Base-by-base conservation (phyloP, 2,329 filamentous ascomycete genomes). In the Aquanectria penicillioides region DNA sequence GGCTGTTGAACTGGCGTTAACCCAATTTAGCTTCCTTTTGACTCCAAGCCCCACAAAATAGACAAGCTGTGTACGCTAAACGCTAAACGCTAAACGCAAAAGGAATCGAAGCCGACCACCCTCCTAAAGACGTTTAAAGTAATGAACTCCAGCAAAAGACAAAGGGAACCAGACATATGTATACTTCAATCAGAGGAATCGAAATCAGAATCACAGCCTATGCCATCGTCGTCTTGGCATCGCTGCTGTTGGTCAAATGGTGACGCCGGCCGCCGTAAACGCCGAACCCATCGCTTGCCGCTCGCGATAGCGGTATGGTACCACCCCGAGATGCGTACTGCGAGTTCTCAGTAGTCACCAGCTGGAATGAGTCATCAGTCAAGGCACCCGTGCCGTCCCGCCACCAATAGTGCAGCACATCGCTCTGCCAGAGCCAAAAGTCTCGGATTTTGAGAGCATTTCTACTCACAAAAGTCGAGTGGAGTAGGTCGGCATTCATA, bases 401-500 rank as follows among this genome's bases (percentile, higher is more conserved):
- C 73, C 74, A 77, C 76, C 76, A 78, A 59, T 76, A 73, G 41
- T 72, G 68, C 31, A 78, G 62, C 10, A 77, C 76, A 48, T 78
- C 76, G 29, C 63, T 69, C 61, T 78, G 75, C 76, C 76, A 78
- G 13, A 69, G 70, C 61, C 65, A 65, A 25, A 62, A 49, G 34
- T 78, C 73, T 5, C 68, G 66, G n/a, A 78, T 76, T 26, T 68
- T 67, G 10, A 77, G 64, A 9, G 64, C 66, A 6, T 63, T 60
- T 40, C 60, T 70, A 28, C 61, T 66, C 38, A 65, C 59, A 54
- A 76, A 76, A 3, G 66, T 71, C 7, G 66, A 68, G 58, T 80
- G 78, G 7, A 85, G 73, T 3, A 80, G 66, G 53, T 78, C 71
- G 1, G 74, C 80, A 58, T 82, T 78, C 53, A 84, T 66, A 0